Base-by-base conservation (phyloP, 192 early-diverging fungal species). In the Linderina pennispora region DNA sequence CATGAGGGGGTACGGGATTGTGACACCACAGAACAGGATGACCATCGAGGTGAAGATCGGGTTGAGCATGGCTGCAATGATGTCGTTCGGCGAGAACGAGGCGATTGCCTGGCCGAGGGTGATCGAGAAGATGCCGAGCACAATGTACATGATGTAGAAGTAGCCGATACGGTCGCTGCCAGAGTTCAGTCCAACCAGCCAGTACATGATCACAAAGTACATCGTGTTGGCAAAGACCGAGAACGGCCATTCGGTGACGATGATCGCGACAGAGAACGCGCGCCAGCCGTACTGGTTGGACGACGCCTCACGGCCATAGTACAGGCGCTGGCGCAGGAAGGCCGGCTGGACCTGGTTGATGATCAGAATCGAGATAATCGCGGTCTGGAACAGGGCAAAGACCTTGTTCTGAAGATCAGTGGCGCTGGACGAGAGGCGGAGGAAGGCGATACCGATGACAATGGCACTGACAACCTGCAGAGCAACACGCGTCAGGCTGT, bases 371-470 rank as follows among this genome's bases (percentile, higher is more conserved):
- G 71, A 77, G 51, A 84, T 63, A 19, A 76, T 75, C 48, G 79
- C 52, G n/a, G 72, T 70, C 48, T 63, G 66, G 65, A 85, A 88
- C 13, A 88, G 55, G 10, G 76, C 78, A 62, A 85, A 84, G 10
- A 84, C 59, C 18, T 74, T 66, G 43, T 78, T 78, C 45, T 80
- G 76, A 9, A 79, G 46, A 44, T 82, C 82, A 18, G 63, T 45
- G 14, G 71, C 54, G 15, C 78, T 62, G 16, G 56, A 1, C 5
- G 51, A 52, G n/a, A 83, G 62, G 22, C 80, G 75, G 74, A 64
- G 83, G 65, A 80, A 88, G 15, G 83, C 73, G 62, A 88, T 78
- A 9, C 80, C 82, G 36, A 79, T 75, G 16, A 83, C 15, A 7
- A 88, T 54, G 9, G 75, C 69, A 39, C 43, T 40, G 32, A 79